Conservation (phyloP, 2,329 filamentous ascomycete genomes). For the Ambrosiella beaveri region DNA sequence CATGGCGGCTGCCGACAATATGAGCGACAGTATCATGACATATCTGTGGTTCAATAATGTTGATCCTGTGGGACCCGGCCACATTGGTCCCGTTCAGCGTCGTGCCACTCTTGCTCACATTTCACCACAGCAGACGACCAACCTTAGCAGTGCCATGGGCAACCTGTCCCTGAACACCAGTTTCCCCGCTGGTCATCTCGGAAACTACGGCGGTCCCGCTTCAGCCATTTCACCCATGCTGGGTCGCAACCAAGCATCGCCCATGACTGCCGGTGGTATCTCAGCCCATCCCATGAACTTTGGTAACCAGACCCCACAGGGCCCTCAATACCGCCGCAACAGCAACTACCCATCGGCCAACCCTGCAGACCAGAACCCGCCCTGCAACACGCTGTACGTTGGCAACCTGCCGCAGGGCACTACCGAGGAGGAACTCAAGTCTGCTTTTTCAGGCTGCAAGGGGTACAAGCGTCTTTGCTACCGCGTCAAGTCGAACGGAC, state of each 20-base stretch:
- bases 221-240: constrained; percentile 18
- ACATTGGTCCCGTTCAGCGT: constrained; percentile 29
- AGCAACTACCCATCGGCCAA: constrained; percentile 68
- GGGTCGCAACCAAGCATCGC: constrained; percentile 30
- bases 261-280: constrained; percentile 27
- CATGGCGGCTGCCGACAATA: constrained; percentile 18
- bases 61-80: constrained; percentile 15
- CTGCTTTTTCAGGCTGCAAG: constrained; percentile 78
- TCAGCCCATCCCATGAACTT: constrained; percentile 36
- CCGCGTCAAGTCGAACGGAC: constrained; percentile 83
- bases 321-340: constrained; percentile 8
- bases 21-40: constrained; percentile 8
- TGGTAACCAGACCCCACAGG: constrained; percentile 1
- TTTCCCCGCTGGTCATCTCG: not conserved
- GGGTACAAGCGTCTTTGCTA: constrained; percentile 94
- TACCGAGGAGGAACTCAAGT: constrained; percentile 87
- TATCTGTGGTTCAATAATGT: constrained; percentile 18
- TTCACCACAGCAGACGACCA: not conserved
- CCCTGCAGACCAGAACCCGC: constrained; percentile 88
- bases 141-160: constrained; percentile 12
- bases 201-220: constrained; percentile 6
- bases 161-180: constrained; percentile 19
- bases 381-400: constrained; percentile 94
- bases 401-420: constrained; percentile 90
- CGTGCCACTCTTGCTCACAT: constrained; percentile 11